phyloP scores from a whole-genome alignment of 306 rosid genomes.

The Quercus parvula region DNA sequence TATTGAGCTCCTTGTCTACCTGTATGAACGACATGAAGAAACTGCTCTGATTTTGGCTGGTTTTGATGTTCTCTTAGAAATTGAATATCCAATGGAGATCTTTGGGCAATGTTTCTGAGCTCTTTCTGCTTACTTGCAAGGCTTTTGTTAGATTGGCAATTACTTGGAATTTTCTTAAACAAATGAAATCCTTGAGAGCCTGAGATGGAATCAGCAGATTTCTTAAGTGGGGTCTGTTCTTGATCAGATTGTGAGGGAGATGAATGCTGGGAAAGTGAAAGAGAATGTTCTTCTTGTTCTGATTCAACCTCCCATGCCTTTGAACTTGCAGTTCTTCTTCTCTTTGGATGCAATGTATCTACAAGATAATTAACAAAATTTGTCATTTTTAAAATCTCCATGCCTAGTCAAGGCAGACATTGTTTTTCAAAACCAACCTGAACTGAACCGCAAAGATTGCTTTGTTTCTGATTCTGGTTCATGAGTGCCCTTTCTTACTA shows the following conservation, averaged over 20 bases:
- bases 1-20: conserved; percentile 32
- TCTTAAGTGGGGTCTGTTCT: conserved; percentile 59
- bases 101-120: conserved; percentile 19
- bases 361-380: conserved; percentile 2
- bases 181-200: conserved; percentile 53
- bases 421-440: conserved; percentile 41
- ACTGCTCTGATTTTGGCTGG: conserved; percentile 38
- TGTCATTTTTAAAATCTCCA: neutral
- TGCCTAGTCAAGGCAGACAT: neutral
- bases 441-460: conserved; percentile 35
- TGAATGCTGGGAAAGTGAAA: conserved; percentile 79
- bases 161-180: conserved; percentile 43
- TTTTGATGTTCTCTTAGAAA: conserved; percentile 38
- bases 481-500: conserved; percentile 32
- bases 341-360: conserved; percentile 76
- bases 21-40: conserved; percentile 21
- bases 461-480: conserved; percentile 37
- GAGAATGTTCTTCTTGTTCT: conserved; percentile 96
- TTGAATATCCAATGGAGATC: conserved; percentile 41
- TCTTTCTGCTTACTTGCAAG: conserved; percentile 26
- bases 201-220: conserved; percentile 30
- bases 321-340: conserved; percentile 56
- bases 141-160: conserved; percentile 22
- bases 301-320: conserved; percentile 68
- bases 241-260: conserved; percentile 91